Evolutionary conservation across 139 green algal genomes (phyloP).

Genomic region (Astrephomene gubernaculifera): DNA sequence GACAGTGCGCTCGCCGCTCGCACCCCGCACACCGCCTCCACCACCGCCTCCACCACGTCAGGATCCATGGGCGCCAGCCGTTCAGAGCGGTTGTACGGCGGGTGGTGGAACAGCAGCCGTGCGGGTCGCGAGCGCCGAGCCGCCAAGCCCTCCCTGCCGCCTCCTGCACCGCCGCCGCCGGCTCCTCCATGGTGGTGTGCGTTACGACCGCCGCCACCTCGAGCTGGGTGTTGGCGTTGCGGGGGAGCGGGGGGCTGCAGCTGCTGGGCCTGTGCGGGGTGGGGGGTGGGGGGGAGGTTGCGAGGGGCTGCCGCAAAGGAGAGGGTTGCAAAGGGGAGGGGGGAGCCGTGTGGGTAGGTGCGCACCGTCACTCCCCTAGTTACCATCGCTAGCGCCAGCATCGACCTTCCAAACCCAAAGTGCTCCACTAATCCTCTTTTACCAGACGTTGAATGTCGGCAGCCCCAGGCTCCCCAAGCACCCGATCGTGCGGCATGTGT

Average conservation of each 20-base stretch:
- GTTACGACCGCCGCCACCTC: neutral
- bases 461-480: too few relatives aligned
- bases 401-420: too few relatives aligned
- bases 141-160: neutral
- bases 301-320: too few relatives aligned
- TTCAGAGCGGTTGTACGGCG: slow-evolving; percentile 44
- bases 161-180: neutral
- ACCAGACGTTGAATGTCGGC: too few relatives aligned
- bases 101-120: slow-evolving; percentile 46
- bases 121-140: neutral
- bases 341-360: too few relatives aligned
- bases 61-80: slow-evolving; percentile 31
- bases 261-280: neutral
- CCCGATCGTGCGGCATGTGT: too few relatives aligned
- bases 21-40: slow-evolving; percentile 48
- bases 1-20: slow-evolving; percentile 24
- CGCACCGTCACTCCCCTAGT: too few relatives aligned
- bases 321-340: too few relatives aligned
- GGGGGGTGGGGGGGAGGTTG: neutral
- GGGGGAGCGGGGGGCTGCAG: neutral
- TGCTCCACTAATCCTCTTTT: too few relatives aligned
- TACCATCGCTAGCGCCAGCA: too few relatives aligned
- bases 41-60: slow-evolving; percentile 51
- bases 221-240: neutral
- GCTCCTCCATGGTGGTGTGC: neutral